phyloP scores from a whole-genome alignment of 352 stramenopile species.

The Phytopythium vexans region DNA sequence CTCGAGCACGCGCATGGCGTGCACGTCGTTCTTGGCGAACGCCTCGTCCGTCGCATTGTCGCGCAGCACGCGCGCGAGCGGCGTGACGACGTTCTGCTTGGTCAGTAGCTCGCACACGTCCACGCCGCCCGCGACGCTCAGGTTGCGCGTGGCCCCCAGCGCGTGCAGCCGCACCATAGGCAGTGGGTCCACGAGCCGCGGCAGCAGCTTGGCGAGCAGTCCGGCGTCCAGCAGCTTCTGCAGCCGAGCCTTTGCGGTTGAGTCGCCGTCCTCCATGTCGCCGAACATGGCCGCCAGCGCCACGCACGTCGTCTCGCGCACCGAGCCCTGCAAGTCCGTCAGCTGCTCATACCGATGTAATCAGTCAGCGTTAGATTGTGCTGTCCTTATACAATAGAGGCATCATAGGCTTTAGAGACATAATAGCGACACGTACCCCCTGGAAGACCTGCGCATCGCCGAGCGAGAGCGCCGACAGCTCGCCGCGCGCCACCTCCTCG shows the following conservation, averaged over 20 bases:
- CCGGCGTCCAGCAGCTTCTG: conserved; percentile 75
- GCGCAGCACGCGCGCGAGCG: conserved; percentile 66
- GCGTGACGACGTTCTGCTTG: conserved; percentile 69
- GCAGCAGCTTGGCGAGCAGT: conserved; percentile 80
- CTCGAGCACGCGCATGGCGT: conserved; percentile 74
- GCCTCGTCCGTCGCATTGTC: conserved; percentile 49
- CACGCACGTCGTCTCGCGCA: conserved; percentile 86
- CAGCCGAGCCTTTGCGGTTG: conserved; percentile 63
- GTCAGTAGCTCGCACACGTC: conserved; percentile 84
- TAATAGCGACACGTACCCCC: conserved; percentile 29
- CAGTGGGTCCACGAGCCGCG: conserved; percentile 78
- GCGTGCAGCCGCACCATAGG: conserved; percentile 84
- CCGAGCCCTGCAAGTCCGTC: conserved; percentile 67
- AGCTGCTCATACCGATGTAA: conserved; percentile 26
- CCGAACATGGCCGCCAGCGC: conserved; percentile 81
- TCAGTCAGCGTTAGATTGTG: background rate
- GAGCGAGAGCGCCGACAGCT: conserved; percentile 39
- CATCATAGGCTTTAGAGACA: too few species aligned
- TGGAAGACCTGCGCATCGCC: conserved; percentile 73
- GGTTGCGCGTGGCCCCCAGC: conserved; percentile 81
- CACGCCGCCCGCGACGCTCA: conserved; percentile 81
- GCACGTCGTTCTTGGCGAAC: conserved; percentile 58
- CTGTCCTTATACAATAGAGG: too few species aligned
- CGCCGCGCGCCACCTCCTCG: conserved; percentile 36
- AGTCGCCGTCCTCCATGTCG: conserved; percentile 40